Base-by-base conservation (phyloP, 177 flowering plant genomes). In the Vitis hybrid region DNA sequence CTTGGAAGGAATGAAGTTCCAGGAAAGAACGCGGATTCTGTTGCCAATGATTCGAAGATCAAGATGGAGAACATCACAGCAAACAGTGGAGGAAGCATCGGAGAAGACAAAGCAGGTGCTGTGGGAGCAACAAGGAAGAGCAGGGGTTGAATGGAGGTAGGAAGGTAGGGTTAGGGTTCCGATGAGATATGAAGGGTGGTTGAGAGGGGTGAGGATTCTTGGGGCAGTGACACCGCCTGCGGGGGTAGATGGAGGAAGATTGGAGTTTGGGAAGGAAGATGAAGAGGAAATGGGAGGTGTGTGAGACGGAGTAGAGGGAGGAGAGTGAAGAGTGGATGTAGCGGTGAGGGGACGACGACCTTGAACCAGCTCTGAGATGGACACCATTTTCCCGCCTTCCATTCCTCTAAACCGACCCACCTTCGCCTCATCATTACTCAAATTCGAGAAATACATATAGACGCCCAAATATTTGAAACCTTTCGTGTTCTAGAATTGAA, bases 1-100 rank as follows among this genome's bases (percentile, higher is more conserved):
- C 39, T 78, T 84, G 6, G 82, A 70, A 4, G 95, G 99, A 78
- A 94, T 82, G 72, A 84, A 94, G 78, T 92, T 94, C 97, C 97
- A 94, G 30, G 91, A 78, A n/a, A 77, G 74, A 32, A 91, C 90
- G 8, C 49, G 76, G 67, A 94, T 83, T 67, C 68, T 74, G 73
- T 72, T 80, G 2, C 87, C 86, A 6, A 94, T 64, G 0, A 80
- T 56, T 13, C 66, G 65, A 21, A 79, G 21, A 59, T 83, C 80
- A 19, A 87, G 62, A 17, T 80, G 80, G 15, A 89, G 72, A 78
- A 94, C 65, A 51, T 83, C 90, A 68, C 97, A 94, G 73, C 93
- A 94, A 66, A 91, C 58, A 7, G 77, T 55, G 50, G 82, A 68
- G 0, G 82, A 68, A 1, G 71, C 90, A 55, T 95, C 99, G 1